phyloP scores from a whole-genome alignment of 352 stramenopile genomes.

The Phytophthora megakarya region DNA sequence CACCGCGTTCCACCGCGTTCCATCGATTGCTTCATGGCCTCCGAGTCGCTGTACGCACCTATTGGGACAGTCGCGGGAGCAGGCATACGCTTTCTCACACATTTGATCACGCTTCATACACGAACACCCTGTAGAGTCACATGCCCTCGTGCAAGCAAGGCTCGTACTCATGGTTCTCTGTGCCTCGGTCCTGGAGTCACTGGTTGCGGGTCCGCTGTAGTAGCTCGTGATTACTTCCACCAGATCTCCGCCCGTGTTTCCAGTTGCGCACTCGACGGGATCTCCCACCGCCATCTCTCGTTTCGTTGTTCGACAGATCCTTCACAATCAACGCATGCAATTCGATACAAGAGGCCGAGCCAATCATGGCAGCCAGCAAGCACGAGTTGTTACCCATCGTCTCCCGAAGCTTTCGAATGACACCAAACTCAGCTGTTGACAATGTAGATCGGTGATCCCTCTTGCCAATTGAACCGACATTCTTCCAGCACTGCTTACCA shows the following conservation, averaged over 20 bases:
- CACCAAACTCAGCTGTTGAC: slow-evolving; percentile 40
- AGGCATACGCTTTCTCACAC: slow-evolving; percentile 51
- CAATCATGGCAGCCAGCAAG: slow-evolving; percentile 59
- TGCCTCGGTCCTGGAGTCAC: slow-evolving; percentile 60
- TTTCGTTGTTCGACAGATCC: slow-evolving; percentile 30
- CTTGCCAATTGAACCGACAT: not conserved
- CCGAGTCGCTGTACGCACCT: slow-evolving; percentile 30
- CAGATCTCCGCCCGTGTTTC: slow-evolving; percentile 41
- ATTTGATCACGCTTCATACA: slow-evolving; percentile 61
- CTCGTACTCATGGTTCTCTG: slow-evolving; percentile 69
- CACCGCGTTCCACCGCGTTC: no score
- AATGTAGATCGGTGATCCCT: not conserved
- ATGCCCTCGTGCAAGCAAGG: slow-evolving; percentile 74
- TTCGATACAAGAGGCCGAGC: slow-evolving; percentile 45
- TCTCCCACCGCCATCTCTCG: slow-evolving; percentile 3
- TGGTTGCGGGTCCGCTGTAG: slow-evolving; percentile 69
- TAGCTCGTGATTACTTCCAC: slow-evolving; percentile 58
- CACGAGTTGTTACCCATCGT: slow-evolving; percentile 69
- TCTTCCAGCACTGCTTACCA: slow-evolving; percentile 46
- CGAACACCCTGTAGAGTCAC: slow-evolving; percentile 58
- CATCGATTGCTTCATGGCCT: no score
- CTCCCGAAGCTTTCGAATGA: slow-evolving; percentile 61
- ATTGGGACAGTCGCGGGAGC: slow-evolving; percentile 47
- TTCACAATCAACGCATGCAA: slow-evolving; percentile 49
- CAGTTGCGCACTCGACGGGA: slow-evolving; percentile 38